Base-by-base conservation (phyloP, 192 early-diverging fungal species). In the Allomyces arbusculus region DNA sequence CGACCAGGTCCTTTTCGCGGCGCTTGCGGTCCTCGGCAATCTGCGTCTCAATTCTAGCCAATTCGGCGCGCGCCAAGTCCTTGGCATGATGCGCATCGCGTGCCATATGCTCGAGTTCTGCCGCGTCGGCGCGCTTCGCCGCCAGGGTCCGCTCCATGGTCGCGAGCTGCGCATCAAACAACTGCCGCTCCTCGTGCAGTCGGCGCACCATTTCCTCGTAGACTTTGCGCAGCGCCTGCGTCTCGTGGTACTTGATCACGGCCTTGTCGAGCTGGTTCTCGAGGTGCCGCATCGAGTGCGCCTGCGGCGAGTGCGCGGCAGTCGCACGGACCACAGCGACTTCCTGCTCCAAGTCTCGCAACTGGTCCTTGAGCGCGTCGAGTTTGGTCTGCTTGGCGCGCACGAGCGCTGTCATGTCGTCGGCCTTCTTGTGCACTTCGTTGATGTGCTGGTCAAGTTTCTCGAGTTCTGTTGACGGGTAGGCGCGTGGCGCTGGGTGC, bases 241-340 rank as follows among this genome's bases (percentile, higher is more conserved):
- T 78, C 67, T 84, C 82, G 69, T 84, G 81, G 72, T 81, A 84
- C 66, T 84, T 84, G 68, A 83, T 84, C 67, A 76, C 75, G 24
- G 81, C 81, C 67, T 83, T 84, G 69, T 84, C 82, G 2, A 84
- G 71, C 8, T 79, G 45, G 70, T 83, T 84, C 65, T 84, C 81
- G 4, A 84, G 72, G 71, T 72, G 78, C 25, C 80, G 65, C 44
- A 84, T 81, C 67, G 83, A 81, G 79, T 83, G 55, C 7, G 80
- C 78, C 69, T 84, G 76, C 14, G 70, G 68, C 12, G 76, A 80
- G 63, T 82, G 75, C 65, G 79, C 67, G 43, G 72, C 24, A 61
- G 79, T 77, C 8, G 73, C 72, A 26, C 71, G 69, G 23, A 80
- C 78, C 20, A 74, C 70, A 19, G 78, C 77, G 7, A 72, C 68